Base-by-base conservation (phyloP, 345 rosid genomes). In the Arabis hirsuta region DNA sequence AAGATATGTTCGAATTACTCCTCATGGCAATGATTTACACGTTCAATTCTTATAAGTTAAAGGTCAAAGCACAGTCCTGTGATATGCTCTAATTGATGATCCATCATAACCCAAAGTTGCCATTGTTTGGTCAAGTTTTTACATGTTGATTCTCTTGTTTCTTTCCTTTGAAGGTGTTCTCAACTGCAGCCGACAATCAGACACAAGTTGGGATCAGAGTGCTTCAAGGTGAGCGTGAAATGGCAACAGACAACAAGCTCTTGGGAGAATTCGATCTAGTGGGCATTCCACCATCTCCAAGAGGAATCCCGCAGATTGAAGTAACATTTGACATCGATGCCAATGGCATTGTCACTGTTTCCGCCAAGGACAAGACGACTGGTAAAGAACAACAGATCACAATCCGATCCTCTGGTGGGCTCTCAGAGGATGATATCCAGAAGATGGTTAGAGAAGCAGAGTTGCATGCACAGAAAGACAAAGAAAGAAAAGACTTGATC, bases 321-420 rank as follows among this genome's bases (percentile, higher is more conserved):
- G 98, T 92, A 1, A 82, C 92, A 0, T 92, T 92, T n/a, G 96
- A 92, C 73, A 92, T 92, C 3, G 98, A 92, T 71, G 98, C 96
- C 53, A 92, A 88, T 14, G 98, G 96, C 1, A 90, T 92, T 4
- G 92, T 92, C 39, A 90, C 96, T 9, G 98, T 92, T 8, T 88
- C 95, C 1, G 98, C 98, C 34, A 87, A 87, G 81, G 98, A 92
- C 82, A 88, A 92, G 82, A 61, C 90, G 7, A 90, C 98, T 1
- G 78, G 73, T 9, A 90, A 90, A 65, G 96, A 90, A 54, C 93
- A 92, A 56, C 91, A 92, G 70, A 92, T 90, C 67, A 88, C 98
- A 3, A 92, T 92, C 75, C 86, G 97, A 1, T 89, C 97, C 38
- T 91, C 97, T 1, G 96, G 97, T 56, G 96, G 97, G 1, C 83